Conservation (phyloP, 495 filamentous ascomycete genomes). For the Daldinia vernicosa region DNA sequence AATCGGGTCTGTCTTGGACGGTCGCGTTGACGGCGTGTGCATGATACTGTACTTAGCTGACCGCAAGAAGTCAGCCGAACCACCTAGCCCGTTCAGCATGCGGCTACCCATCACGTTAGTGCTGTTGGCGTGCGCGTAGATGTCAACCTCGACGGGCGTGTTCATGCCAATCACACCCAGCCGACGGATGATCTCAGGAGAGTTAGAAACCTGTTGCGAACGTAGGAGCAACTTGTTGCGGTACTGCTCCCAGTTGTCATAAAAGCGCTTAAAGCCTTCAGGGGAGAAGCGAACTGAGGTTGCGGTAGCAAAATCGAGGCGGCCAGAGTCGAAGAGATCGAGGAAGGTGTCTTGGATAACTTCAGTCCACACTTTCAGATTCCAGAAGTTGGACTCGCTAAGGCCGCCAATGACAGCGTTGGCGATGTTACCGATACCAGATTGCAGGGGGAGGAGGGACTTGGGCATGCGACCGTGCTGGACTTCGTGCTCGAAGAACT, state of each 20-base stretch:
- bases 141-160: slow-evolving; percentile 92
- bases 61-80: slow-evolving; percentile 88
- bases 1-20: slow-evolving; percentile 82
- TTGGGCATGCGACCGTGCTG: slow-evolving; percentile 76
- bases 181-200: slow-evolving; percentile 91
- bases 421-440: slow-evolving; percentile 93
- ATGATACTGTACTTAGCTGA: slow-evolving; percentile 89
- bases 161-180: slow-evolving; percentile 95
- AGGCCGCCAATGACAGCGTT: slow-evolving; percentile 92
- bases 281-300: slow-evolving; percentile 93
- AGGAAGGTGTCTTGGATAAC: slow-evolving; percentile 94
- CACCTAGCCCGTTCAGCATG: slow-evolving; percentile 92
- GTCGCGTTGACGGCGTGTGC: slow-evolving; percentile 86
- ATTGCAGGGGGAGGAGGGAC: slow-evolving; percentile 85
- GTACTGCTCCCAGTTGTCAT: slow-evolving; percentile 84
- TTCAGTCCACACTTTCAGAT: slow-evolving; percentile 93
- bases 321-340: slow-evolving; percentile 90
- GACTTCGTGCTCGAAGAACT: slow-evolving; percentile 86
- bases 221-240: slow-evolving; percentile 85
- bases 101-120: slow-evolving; percentile 91
- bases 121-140: slow-evolving; percentile 93
- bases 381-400: slow-evolving; percentile 81
- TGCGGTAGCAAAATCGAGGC: slow-evolving; percentile 90
- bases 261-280: slow-evolving; percentile 92
- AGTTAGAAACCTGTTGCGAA: slow-evolving; percentile 88